Conservation (phyloP, 768 basidiomycete species). For the Pleurotus tuoliensis region DNA sequence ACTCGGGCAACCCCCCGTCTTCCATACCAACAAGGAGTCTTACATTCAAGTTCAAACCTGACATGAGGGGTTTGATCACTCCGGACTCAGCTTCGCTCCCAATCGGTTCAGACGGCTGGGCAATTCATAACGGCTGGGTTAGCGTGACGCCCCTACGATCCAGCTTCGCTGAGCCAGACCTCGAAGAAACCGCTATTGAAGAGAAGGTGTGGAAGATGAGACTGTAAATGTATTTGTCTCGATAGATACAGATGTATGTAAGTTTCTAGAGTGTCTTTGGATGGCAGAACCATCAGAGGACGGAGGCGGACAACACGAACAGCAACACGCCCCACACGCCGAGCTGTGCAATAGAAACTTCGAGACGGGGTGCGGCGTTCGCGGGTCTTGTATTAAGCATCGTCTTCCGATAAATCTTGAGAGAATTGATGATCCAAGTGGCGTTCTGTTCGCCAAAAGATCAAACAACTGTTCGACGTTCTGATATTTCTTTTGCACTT, state of each 20-base stretch:
- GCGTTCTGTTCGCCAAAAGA: constrained; percentile 51
- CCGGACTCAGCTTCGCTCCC: constrained; percentile 60
- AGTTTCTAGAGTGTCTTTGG: not conserved
- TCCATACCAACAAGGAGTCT: constrained; percentile 29
- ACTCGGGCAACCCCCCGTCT: constrained; percentile 15
- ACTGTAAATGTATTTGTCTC: constrained; percentile 31
- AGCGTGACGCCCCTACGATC: constrained; percentile 79
- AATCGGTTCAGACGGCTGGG: constrained; percentile 80
- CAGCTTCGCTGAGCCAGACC: constrained; percentile 63
- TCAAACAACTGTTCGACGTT: not conserved
- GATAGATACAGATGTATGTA: not conserved
- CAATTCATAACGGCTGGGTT: constrained; percentile 61
- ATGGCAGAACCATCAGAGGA: no score
- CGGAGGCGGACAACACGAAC: not conserved
- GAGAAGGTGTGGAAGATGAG: constrained; percentile 54
- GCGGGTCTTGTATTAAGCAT: constrained; percentile 24
- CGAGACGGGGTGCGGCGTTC: not conserved
- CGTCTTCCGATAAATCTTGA: constrained; percentile 71
- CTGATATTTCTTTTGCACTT: constrained; percentile 19
- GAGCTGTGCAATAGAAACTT: not conserved
- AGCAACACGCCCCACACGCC: no score
- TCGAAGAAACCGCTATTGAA: constrained; percentile 20
- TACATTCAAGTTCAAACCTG: constrained; percentile 69
- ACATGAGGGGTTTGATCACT: constrained; percentile 63
- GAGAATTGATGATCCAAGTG: constrained; percentile 73